Evolutionary conservation across 495 filamentous ascomycete species (phyloP), one percentile per base, ranked within the genome.

Genomic region (Neurospora tetrasperma): DNA sequence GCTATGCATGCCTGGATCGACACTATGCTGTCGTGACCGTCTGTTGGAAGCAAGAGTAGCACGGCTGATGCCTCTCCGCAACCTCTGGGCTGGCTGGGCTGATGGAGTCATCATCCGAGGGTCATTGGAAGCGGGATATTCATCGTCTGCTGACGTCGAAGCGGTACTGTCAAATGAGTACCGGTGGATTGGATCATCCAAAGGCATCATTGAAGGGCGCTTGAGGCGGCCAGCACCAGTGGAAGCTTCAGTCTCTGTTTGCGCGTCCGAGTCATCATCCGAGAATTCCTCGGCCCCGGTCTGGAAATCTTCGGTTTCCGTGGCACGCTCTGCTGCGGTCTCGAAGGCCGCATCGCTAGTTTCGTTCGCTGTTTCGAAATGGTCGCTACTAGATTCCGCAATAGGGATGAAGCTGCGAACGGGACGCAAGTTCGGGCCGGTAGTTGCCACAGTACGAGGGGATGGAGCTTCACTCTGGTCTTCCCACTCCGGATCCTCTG

Each of bases 251-350:
- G 72, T 86, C 78, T 98, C 95, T 14, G 94, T 98, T 83, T 99
- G 96, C 1, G 96, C 98, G 27, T 93, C 84, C 23, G 91, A 92
- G 74, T 91, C 93, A 70, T 91, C 70, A 73, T 91, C 92, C 43
- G 91, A 92, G 71, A 91, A 88, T 76, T 96, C 89, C 81, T 98
- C 96, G 23, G 89, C 86, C 31, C 93, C 93, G 16, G 96, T 98
- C 79, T 96, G 92, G 88, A 97, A 97, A 68, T 93, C 93, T 73
- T 98, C 96, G 41, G 93, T 97, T 82, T 97, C 94, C 6, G 91
- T 93, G 43, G 85, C 92, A 4, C 88, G 88, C 82, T 96, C 94
- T 74, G 94, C 90, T 4, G 93, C 93, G 16, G 91, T 93, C 80
- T 96, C 93, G 74, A 96, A 97, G 43, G 92, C 90, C 23, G 92